A percentile compares a stretch with the other conserved stretches of the same genome.
Conservation (phyloP, 495 filamentous ascomycete species). For the Aspergillus carlsbadensis region DNA sequence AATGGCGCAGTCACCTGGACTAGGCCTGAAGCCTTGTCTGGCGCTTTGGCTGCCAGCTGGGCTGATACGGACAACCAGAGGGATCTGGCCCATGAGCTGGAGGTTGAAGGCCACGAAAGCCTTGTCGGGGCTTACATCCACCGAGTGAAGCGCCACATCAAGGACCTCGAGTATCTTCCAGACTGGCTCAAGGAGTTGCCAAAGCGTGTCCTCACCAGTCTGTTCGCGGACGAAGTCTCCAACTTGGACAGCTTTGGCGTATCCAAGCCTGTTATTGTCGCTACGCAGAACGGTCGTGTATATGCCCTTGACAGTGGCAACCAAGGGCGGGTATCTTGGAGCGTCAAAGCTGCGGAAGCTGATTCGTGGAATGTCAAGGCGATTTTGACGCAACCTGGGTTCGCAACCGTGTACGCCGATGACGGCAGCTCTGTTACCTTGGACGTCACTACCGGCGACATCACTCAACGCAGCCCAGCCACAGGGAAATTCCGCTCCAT, state of each 20-base stretch:
- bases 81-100: slow-evolving; percentile 72
- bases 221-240: slow-evolving; percentile 60
- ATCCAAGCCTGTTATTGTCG: slow-evolving; percentile 76
- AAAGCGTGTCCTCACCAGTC: slow-evolving; percentile 61
- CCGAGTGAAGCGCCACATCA: slow-evolving; percentile 75
- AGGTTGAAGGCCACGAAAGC: slow-evolving; percentile 83
- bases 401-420: slow-evolving; percentile 56
- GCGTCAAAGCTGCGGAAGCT: slow-evolving; percentile 55
- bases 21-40: slow-evolving; percentile 76
- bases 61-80: slow-evolving; percentile 68
- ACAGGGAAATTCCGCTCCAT: slow-evolving; percentile 33
- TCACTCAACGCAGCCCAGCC: slow-evolving; percentile 39
- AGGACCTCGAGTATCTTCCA: slow-evolving; percentile 78
- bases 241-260: slow-evolving; percentile 82
- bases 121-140: slow-evolving; percentile 79
- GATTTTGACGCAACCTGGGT: slow-evolving; percentile 58
- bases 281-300: slow-evolving; percentile 75
- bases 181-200: slow-evolving; percentile 67
- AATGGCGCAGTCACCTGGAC: slow-evolving; percentile 81
- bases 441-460: slow-evolving; percentile 56
- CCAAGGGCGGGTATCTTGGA: slow-evolving; percentile 76
- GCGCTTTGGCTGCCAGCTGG: slow-evolving; percentile 73
- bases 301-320: slow-evolving; percentile 76
- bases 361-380: slow-evolving; percentile 67
- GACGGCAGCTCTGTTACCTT: slow-evolving; percentile 58